phyloP scores from a whole-genome alignment of 2,329 filamentous ascomycete genomes.

The Alternaria sp. region DNA sequence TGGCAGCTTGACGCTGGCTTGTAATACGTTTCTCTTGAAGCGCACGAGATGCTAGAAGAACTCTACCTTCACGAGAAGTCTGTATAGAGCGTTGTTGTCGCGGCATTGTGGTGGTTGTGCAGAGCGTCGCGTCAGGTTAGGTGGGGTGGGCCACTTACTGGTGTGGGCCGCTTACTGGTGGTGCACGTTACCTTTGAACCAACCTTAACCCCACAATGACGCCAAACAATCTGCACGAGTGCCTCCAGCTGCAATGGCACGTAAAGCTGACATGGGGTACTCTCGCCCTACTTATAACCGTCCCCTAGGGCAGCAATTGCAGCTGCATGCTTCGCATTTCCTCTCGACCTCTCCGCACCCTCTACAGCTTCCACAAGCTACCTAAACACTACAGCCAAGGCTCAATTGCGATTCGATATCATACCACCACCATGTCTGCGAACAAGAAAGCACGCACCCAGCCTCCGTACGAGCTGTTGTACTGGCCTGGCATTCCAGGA shows the following conservation, averaged over 20 bases:
- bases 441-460: constrained; percentile 41
- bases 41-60: too few relatives aligned
- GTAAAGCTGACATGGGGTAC: constrained; percentile 1
- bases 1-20: too few relatives aligned
- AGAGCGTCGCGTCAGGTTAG: too few relatives aligned
- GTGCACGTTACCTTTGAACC: neutral
- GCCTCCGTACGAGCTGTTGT: constrained; percentile 69
- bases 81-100: too few relatives aligned
- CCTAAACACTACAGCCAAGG: neutral
- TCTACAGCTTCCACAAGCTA: constrained; percentile 1
- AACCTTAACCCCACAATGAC: constrained; percentile 27
- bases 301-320: neutral
- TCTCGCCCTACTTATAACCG: neutral
- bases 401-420: neutral
- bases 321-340: constrained; percentile 11
- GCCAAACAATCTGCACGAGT: constrained; percentile 4
- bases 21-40: too few relatives aligned
- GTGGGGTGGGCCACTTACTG: too few relatives aligned
- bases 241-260: constrained; percentile 2
- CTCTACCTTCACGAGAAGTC: too few relatives aligned
- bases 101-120: too few relatives aligned
- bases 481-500: constrained; percentile 76
- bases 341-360: neutral
- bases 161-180: too few relatives aligned
- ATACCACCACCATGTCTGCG: constrained; percentile 27